Evolutionary conservation across 768 basidiomycete genomes (phyloP), one percentile per base, ranked within the genome.

Genomic region (Russula griseocarnosa): DNA sequence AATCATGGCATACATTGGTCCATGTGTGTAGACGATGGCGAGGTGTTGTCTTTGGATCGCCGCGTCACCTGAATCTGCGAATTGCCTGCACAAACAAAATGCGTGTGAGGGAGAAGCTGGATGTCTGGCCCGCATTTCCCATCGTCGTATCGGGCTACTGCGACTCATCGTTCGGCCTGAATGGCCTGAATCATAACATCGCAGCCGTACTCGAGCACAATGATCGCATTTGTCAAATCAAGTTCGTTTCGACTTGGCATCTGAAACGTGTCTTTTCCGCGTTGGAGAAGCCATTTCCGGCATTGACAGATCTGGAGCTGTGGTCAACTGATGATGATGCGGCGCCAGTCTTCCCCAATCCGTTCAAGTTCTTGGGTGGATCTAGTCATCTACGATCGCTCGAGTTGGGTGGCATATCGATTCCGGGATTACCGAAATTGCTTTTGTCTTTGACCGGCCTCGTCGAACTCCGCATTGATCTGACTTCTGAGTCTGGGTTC

Each of bases 401-500:
- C 16, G 14, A 14, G 16, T 32, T 57, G 55, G 36, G 22, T 2
- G 38, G 38, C 38, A 40, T 57, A 22, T 30, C 38, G n/a, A 51
- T 51, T 36, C 61, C 55, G 22, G 40, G 28, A 50, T 34, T 62
- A 34, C 18, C 47, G 3, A 40, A 6, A 16, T 38, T 51, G 3
- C 61, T 62, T 34, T 32, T 34, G 49, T 51, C 61, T 3, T 30
- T 49, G 0, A 16, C 24, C 18, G 38, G 42, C n/a, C 61, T 62
- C 40, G 61, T 62, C 28, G 28, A 36, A 30, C 30, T 57, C 13
- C 28, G 14, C 20, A 38, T 62, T 14, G 32, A 34, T 5, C 30
- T 46, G 22, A 61, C 46, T 6, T 52, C 60, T 1, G n/a, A 46
- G 20, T 49, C 24, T 22, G 24, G 5, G 3, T 24, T 24, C 24